Evolutionary conservation across 2,329 filamentous ascomycete species (phyloP), one percentile per base, ranked within the genome.

Genomic region (Colletotrichum tropicale): DNA sequence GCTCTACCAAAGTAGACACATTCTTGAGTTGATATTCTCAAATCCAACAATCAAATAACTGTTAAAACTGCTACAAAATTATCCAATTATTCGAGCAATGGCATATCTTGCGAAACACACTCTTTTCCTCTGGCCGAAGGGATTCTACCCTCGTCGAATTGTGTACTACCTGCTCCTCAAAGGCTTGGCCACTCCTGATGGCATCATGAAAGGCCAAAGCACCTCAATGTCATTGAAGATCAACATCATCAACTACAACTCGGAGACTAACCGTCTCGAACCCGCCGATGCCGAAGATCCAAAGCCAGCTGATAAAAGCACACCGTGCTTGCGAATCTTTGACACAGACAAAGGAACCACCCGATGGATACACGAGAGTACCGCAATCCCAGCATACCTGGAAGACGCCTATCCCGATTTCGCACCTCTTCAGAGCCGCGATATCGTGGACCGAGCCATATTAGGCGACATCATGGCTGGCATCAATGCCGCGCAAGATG

Each of bases 111-210:
- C 65, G 5, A 77, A 78, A 32, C 68, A 76, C 32, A 80, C 79
- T 15, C 76, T 80, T 0, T 79, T 77, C 10, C 75, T 80, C 24
- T 80, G 79, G 79, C 70, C 72, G 1, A 64, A 77, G 55, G 79
- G 79, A 4, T 48, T 76, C 28, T 80, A 76, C 52, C 79, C 79
- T 12, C 78, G 78, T 16, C 78, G 79, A 16, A 64, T 80, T 36
- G 74, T 28, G 58, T 80, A 79, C 62, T 78, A 77, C 58, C 78
- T 80, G 21, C 71, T 80, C 36, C 66, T 71, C 52, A 80, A 80
- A 55, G 77, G 79, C 28, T 32, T 80, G 5, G 75, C 76, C 26
- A 58, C 73, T n/a, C 78, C 77, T 24, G 15, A 48, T 10, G 73
- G 74, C n/a, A 72, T 78, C 24, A 64, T 76, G 21, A 15, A 61